These are phyloP conservation scores for Ogataea hybrid DNA, from an alignment of 1,139 yeast genomes.

Conservation along the genomic window DNA sequence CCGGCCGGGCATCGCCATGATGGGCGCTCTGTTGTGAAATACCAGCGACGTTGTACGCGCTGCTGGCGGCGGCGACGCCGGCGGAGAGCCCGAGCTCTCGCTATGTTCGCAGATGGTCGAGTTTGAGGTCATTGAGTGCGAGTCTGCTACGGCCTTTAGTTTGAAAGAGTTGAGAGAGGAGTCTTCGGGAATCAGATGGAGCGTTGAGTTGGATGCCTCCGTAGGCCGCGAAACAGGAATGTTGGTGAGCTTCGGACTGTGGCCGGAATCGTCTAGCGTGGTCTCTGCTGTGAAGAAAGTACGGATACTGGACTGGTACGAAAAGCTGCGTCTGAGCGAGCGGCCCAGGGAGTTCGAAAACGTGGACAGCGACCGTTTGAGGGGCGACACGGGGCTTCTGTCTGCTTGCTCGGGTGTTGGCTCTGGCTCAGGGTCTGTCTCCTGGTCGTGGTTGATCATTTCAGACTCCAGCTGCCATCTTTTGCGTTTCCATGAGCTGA, in stretches of 20 bases:
- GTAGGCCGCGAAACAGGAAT: conserved; percentile 6
- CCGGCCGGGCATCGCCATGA: conserved; percentile 10
- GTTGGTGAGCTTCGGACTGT: conserved; percentile 5
- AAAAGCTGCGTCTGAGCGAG: conserved; percentile 26
- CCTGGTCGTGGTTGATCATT: conserved; percentile 16
- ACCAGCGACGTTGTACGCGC: conserved; percentile 14
- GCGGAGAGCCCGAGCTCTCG: conserved; percentile 10
- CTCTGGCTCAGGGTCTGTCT: too few relatives aligned
- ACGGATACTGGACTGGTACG: conserved; percentile 29
- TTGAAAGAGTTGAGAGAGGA: conserved; percentile 16
- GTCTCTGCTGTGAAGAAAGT: conserved; percentile 28
- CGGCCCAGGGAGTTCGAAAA: conserved; percentile 25
- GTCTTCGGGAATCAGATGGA: conserved; percentile 26
- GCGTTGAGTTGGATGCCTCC: conserved; percentile 18
- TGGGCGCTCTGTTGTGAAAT: conserved; percentile 13
- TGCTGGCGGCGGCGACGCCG: conserved; percentile 11
- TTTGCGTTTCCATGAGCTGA: conserved; percentile 53
- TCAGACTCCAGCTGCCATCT: conserved; percentile 44
- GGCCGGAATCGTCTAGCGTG: conserved; percentile 9
- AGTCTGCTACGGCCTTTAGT: conserved; percentile 8
- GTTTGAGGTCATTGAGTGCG: conserved; percentile 20
- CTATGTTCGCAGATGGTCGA: conserved; percentile 21
- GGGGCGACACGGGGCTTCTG: conserved; percentile 3
- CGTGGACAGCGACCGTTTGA: conserved; percentile 27
- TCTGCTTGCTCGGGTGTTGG: conserved; percentile 2